These are phyloP conservation scores for Prorocentrum cordatum DNA, from an alignment of 169 alveolate genomes.

Conservation along the genomic window DNA sequence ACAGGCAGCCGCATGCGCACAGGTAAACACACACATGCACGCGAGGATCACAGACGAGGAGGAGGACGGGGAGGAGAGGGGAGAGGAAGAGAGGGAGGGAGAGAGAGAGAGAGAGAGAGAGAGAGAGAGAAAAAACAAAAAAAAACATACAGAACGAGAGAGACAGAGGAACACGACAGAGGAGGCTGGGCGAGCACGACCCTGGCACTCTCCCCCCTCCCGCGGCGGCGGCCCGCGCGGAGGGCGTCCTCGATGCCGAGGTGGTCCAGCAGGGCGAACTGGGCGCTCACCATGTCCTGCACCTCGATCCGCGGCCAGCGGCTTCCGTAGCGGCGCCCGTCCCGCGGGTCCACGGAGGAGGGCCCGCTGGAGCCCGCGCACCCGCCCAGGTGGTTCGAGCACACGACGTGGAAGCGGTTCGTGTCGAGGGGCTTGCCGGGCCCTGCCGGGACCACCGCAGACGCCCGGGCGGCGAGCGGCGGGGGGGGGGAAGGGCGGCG, in stretches of 20 bases:
- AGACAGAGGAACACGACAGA: neutral
- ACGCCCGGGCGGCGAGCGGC: no score
- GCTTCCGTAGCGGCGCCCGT: neutral
- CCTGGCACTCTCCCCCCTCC: no score
- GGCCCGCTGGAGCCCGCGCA: constrained; percentile 32
- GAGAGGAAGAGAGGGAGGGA: neutral
- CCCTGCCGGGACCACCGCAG: no score
- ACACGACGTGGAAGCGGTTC: constrained; percentile 2
- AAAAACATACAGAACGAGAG: neutral
- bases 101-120: neutral
- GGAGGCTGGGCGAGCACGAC: no score
- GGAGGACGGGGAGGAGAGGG: no score
- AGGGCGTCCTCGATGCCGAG: no score
- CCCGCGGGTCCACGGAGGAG: neutral
- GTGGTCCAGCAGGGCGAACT: no score
- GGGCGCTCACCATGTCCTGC: constrained; percentile 43
- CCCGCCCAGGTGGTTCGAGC: constrained; percentile 30
- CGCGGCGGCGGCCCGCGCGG: no score
- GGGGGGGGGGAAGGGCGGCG: no score
- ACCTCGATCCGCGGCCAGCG: constrained; percentile 3
- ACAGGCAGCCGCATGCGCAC: neutral
- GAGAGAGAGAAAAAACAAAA: no score
- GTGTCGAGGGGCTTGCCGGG: constrained; percentile 33
- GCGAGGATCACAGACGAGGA: no score
- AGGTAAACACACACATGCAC: no score